Evolutionary conservation across 164 flowering plant species (phyloP).

Genomic region (Euptelea pleiosperma): DNA sequence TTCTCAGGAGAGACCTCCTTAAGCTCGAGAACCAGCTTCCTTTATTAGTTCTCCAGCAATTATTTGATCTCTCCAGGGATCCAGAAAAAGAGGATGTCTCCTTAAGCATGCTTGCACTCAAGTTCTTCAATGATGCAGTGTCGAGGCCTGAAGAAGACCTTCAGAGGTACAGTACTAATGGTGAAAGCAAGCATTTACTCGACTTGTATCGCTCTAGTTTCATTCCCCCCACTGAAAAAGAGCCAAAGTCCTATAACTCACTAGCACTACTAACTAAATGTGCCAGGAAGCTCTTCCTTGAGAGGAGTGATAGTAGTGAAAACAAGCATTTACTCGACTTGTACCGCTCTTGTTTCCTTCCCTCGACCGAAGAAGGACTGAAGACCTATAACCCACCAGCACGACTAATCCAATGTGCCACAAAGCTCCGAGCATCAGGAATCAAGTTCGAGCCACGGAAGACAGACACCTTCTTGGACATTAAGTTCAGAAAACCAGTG

Average conservation of each 20-base stretch:
- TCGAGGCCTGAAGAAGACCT: slow-evolving; percentile 27
- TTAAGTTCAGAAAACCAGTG: too few relatives aligned
- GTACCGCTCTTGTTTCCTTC: slow-evolving; percentile 35
- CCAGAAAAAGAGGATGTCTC: too few relatives aligned
- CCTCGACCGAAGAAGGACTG: slow-evolving; percentile 15
- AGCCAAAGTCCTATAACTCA: neutral
- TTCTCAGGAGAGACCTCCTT: too few relatives aligned
- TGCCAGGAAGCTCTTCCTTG: slow-evolving; percentile 4
- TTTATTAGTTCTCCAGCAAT: too few relatives aligned
- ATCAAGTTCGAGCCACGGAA: too few relatives aligned
- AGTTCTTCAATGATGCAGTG: neutral
- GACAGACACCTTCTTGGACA: too few relatives aligned
- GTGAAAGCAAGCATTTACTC: slow-evolving; percentile 36
- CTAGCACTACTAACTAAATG: slow-evolving; percentile 19
- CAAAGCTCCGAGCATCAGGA: slow-evolving; percentile 8
- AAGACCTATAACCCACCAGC: slow-evolving; percentile 7
- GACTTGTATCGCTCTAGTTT: slow-evolving; percentile 44
- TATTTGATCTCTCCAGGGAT: too few relatives aligned
- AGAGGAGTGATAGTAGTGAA: neutral
- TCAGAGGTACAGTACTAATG: slow-evolving; percentile 1
- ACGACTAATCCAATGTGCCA: slow-evolving; percentile 11
- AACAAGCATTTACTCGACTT: slow-evolving; percentile 51
- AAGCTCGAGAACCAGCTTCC: too few relatives aligned
- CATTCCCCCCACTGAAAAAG: slow-evolving; percentile 20
- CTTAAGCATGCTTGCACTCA: neutral